Percentiles rank a stretch among this genome's conserved stretches.
Conservation (phyloP, 352 stramenopile species). For the Phytopythium litorale region DNA sequence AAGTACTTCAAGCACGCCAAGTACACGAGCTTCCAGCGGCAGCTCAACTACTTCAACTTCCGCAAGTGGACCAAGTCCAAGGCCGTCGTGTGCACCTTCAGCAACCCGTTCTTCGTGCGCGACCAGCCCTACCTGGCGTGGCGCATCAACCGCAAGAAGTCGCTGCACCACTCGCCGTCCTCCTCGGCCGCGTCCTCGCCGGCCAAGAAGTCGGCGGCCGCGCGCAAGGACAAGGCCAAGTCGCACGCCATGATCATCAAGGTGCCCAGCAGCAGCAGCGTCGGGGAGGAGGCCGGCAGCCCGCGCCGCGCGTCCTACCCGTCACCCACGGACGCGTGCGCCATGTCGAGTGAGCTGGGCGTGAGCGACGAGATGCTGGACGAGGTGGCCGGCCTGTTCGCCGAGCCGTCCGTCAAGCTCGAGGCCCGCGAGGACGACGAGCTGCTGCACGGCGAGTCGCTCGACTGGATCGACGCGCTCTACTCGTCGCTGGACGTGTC, state of each 20-base stretch:
- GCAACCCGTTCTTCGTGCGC: slow-evolving; percentile 57
- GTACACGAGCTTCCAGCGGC: slow-evolving; percentile 92
- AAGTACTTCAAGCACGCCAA: slow-evolving; percentile 95
- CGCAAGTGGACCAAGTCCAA: slow-evolving; percentile 88
- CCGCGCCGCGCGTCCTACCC: slow-evolving; percentile 16
- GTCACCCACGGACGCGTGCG: slow-evolving; percentile 36
- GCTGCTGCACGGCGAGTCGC: slow-evolving; percentile 21
- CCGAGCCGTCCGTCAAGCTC: not conserved
- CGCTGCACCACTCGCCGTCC: slow-evolving; percentile 14
- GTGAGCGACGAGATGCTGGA: slow-evolving; percentile 19
- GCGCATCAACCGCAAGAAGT: slow-evolving; percentile 65
- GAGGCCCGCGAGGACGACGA: slow-evolving; percentile 11
- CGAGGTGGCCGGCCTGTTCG: slow-evolving; percentile 21
- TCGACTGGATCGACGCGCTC: slow-evolving; percentile 52
- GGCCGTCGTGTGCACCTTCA: slow-evolving; percentile 71
- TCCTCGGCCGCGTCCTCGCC: slow-evolving; percentile 3
- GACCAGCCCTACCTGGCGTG: slow-evolving; percentile 52
- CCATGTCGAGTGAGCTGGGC: slow-evolving; percentile 17
- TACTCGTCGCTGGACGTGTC: slow-evolving; percentile 40
- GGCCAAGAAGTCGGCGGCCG: slow-evolving; percentile 9
- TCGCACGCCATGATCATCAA: slow-evolving; percentile 30
- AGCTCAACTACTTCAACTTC: slow-evolving; percentile 95
- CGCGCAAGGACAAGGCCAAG: slow-evolving; percentile 3
- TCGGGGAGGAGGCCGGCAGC: slow-evolving; percentile 7
- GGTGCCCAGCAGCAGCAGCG: slow-evolving; percentile 14